A percentile compares a stretch with the other conserved stretches of the same genome.
These are phyloP conservation scores for Zancudomyces culisetae DNA, from an alignment of 371 early-diverging fungal genomes.

Conservation along the genomic window DNA sequence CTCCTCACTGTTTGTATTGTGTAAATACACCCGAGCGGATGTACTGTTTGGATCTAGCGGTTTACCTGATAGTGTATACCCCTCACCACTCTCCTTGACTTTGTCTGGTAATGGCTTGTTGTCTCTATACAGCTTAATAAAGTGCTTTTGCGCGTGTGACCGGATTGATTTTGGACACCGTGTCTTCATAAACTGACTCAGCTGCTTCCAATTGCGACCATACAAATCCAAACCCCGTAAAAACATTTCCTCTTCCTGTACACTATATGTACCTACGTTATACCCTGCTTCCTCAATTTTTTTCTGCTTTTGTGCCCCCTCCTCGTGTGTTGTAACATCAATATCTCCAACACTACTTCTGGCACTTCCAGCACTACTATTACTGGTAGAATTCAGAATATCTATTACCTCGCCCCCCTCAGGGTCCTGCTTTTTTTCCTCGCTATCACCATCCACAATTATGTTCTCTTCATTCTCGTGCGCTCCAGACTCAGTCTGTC, in stretches of 20 bases:
- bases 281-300: constrained; percentile 16
- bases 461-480: constrained; percentile 1
- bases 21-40: constrained; percentile 61
- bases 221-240: constrained; percentile 50
- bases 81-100: constrained; percentile 55
- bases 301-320: too few relatives aligned
- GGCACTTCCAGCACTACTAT: constrained; percentile 24
- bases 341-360: constrained; percentile 19
- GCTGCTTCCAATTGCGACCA: constrained; percentile 54
- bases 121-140: constrained; percentile 71
- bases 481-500: too few relatives aligned
- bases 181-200: constrained; percentile 29
- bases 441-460: constrained; percentile 2
- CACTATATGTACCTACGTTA: constrained; percentile 49
- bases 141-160: constrained; percentile 79
- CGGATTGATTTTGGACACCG: constrained; percentile 64
- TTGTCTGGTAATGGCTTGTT: constrained; percentile 55
- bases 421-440: constrained; percentile 2
- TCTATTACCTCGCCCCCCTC: too few relatives aligned
- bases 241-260: constrained; percentile 56
- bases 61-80: constrained; percentile 73
- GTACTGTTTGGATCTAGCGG: constrained; percentile 72
- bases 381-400: too few relatives aligned
- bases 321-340: too few relatives aligned
- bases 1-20: constrained; percentile 13